phyloP scores from a whole-genome alignment of 2,329 filamentous ascomycete species.

The Trichoderma sp. region DNA sequence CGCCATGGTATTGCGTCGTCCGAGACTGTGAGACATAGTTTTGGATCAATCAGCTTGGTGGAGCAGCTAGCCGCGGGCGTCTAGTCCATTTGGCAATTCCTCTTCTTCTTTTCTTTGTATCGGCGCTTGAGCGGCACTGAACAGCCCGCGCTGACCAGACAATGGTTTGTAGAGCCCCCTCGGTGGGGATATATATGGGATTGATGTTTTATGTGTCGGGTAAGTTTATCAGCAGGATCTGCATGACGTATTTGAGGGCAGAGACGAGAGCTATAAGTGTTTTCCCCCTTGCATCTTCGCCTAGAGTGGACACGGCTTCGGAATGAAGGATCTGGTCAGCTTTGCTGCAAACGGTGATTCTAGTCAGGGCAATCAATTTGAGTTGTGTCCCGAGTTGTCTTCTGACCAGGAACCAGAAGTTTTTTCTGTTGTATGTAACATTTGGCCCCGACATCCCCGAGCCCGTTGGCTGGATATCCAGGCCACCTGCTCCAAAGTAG shows the following conservation, averaged over 20 bases:
- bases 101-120: background rate
- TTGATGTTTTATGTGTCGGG: background rate
- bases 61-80: background rate
- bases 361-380: constrained; percentile 2
- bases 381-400: background rate
- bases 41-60: background rate
- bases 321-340: background rate
- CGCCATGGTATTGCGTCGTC: background rate
- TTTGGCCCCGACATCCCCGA: background rate
- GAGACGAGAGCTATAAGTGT: background rate
- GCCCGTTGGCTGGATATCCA: background rate
- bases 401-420: background rate
- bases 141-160: background rate
- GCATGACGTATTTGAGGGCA: background rate
- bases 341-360: background rate
- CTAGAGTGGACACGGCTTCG: background rate
- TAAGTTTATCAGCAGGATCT: background rate
- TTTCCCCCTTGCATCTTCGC: background rate
- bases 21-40: background rate
- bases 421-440: background rate
- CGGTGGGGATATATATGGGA: background rate
- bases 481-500: background rate
- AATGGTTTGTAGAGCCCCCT: background rate
- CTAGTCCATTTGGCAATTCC: background rate
- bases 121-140: background rate